Percentiles rank a stretch among this genome's conserved stretches.
These are phyloP conservation scores for Penicillium sp. DNA, from an alignment of 2,329 filamentous ascomycete genomes.

Conservation along the genomic window DNA sequence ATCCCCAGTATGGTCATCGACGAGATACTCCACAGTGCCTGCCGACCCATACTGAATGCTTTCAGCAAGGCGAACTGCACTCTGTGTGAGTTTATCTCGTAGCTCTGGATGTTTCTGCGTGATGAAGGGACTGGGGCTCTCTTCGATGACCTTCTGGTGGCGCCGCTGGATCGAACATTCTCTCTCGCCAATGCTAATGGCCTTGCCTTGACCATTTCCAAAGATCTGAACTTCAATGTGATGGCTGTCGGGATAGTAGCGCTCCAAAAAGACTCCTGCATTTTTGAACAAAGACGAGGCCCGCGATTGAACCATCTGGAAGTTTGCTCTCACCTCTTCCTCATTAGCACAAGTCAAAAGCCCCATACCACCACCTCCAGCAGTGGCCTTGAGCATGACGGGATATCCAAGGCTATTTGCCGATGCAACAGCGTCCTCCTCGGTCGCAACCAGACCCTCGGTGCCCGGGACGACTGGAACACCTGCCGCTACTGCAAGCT, in stretches of 20 bases:
- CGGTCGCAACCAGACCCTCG: too few species aligned
- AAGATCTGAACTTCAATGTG: constrained; percentile 92
- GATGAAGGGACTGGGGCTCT: constrained; percentile 70
- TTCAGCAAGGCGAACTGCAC: constrained; percentile 63
- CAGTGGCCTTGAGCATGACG: not conserved
- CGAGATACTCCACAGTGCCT: constrained; percentile 84
- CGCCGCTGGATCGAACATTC: constrained; percentile 83
- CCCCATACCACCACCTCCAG: not conserved
- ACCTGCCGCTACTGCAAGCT: too few species aligned
- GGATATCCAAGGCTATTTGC: too few species aligned
- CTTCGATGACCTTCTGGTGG: constrained; percentile 88
- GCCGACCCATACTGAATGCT: constrained; percentile 69
- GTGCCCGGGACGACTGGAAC: too few species aligned
- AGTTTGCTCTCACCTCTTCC: not conserved
- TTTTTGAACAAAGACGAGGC: constrained; percentile 65
- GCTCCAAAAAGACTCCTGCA: constrained; percentile 77
- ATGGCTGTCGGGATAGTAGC: constrained; percentile 70
- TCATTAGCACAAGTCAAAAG: not conserved
- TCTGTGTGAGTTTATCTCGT: constrained; percentile 58
- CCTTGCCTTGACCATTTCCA: constrained; percentile 72
- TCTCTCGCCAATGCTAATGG: constrained; percentile 77
- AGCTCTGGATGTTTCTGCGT: constrained; percentile 50
- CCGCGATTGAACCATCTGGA: not conserved
- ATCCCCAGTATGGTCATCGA: constrained; percentile 72
- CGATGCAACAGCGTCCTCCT: too few species aligned